A percentile compares a stretch with the other conserved stretches of the same genome.
phyloP scores from a whole-genome alignment of 257 asterid genomes.

The Dorcoceras hygrometricum region DNA sequence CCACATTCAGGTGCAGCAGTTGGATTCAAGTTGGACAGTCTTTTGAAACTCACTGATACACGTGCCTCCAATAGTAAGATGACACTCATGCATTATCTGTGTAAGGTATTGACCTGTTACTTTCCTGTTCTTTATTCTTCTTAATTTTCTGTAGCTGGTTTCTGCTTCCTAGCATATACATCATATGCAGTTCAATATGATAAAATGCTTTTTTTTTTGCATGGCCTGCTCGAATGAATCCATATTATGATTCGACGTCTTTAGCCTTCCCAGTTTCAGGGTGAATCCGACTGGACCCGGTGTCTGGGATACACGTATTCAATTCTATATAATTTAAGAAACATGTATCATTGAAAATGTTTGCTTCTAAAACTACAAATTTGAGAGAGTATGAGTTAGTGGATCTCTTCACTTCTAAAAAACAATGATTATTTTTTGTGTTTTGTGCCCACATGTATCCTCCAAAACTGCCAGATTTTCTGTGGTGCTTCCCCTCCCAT shows the following conservation, averaged over 20 bases:
- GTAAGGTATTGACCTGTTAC: constrained; percentile 62
- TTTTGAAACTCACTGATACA: constrained; percentile 89
- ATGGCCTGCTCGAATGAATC: constrained; percentile 3
- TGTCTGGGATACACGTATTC: background rate
- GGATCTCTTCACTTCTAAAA: background rate
- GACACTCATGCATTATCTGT: constrained; percentile 99
- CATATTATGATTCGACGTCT: background rate
- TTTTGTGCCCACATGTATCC: background rate
- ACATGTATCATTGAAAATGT: background rate
- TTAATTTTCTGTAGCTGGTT: constrained; percentile 6
- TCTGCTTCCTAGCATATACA: constrained; percentile 13
- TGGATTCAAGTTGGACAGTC: constrained; percentile 99
- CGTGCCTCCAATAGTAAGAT: constrained; percentile 91
- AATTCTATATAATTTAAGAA: background rate
- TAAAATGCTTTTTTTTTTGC: background rate
- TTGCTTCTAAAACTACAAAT: background rate
- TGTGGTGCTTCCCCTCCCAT: background rate
- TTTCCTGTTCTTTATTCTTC: constrained; percentile 2
- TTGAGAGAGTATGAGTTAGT: background rate
- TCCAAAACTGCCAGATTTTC: background rate
- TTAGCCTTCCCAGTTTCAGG: constrained; percentile 11
- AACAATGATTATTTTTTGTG: no score
- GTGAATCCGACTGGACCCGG: background rate
- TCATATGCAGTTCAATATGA: constrained; percentile 2
- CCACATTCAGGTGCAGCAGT: constrained; percentile 73